Evolutionary conservation across 352 stramenopile genomes (phyloP), one percentile per base, ranked within the genome.

Genomic region (Ophiocytium majus): DNA sequence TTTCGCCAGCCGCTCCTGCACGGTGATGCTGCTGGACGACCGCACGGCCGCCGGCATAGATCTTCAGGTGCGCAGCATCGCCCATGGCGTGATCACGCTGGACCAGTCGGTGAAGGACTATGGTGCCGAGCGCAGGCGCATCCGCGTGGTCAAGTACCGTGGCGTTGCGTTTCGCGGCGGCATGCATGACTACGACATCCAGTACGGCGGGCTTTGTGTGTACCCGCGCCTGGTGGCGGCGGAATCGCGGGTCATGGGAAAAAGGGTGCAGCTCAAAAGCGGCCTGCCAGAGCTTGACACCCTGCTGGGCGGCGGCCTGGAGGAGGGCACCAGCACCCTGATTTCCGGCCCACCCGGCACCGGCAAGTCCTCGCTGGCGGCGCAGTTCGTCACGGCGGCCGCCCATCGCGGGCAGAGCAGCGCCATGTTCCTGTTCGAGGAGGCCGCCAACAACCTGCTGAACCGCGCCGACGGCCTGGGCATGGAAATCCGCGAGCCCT

Each of bases 11-110:
- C 57, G 57, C 57, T 28, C 23, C 19, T 71, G 57, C 57, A 71
- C 57, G 19, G 57, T 71, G 19, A 23, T 71, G 57, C 57, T 71
- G 19, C 57, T 71, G 19, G 57, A 71, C 57, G 57, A 71, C 57
- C 23, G 28, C 19, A 71, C 57, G 19, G 57, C 57, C 28, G 57
- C 23, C 57, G 57, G 19, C 57, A 71, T 23, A 23, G 57, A 71
- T 71, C 57, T 23, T 71, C 57, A 71, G 57, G 57, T 71, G 19
- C 57, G 28, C 19, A 71, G 57, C 57, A 71, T 71, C 28, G 57
- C 57, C 57, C 57, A 71, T 28, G 57, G 57, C 57, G 57, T 71
- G 19, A 71, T 71, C 28, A 23, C 23, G 57, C 57, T 71, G 57
- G 57, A 71, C 19, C 19, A 23, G 23, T 28, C 28, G 19, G 28